A percentile compares a stretch with the other conserved stretches of the same genome.
These are phyloP conservation scores for Colletotrichum cuscutae DNA, from an alignment of 2,329 filamentous ascomycete species.

Conservation along the genomic window DNA sequence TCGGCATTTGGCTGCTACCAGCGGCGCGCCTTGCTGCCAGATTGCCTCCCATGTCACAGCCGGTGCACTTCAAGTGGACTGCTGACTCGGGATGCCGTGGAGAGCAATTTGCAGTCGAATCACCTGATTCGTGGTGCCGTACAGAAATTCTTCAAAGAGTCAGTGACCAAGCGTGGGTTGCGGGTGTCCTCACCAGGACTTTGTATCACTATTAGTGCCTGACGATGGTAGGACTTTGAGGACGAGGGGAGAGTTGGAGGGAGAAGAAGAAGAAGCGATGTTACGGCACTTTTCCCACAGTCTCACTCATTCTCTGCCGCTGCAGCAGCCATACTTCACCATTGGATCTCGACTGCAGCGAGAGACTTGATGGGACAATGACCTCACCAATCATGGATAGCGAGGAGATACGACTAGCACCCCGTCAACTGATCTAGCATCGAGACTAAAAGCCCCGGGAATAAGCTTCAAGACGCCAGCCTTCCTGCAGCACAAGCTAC, in stretches of 20 bases:
- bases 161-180: background rate
- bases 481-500: constrained; percentile 20
- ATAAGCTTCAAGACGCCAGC: constrained; percentile 32
- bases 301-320: background rate
- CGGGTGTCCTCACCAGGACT: background rate
- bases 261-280: background rate
- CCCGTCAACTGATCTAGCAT: constrained; percentile 3
- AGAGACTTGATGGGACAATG: background rate
- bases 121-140: constrained; percentile 20
- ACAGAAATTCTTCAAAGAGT: constrained; percentile 14
- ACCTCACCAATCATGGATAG: background rate
- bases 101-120: constrained; percentile 21
- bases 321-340: background rate
- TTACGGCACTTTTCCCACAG: background rate
- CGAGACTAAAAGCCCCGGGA: background rate
- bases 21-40: constrained; percentile 27
- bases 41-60: constrained; percentile 31
- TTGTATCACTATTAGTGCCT: background rate
- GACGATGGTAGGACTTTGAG: background rate
- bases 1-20: constrained; percentile 37
- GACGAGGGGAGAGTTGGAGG: background rate
- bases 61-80: constrained; percentile 13
- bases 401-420: background rate
- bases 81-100: constrained; percentile 32
- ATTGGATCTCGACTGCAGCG: background rate